Percentiles rank a stretch among this genome's conserved stretches.
phyloP scores from a whole-genome alignment of 2,329 filamentous ascomycete species.

The Sclerotinia minor region DNA sequence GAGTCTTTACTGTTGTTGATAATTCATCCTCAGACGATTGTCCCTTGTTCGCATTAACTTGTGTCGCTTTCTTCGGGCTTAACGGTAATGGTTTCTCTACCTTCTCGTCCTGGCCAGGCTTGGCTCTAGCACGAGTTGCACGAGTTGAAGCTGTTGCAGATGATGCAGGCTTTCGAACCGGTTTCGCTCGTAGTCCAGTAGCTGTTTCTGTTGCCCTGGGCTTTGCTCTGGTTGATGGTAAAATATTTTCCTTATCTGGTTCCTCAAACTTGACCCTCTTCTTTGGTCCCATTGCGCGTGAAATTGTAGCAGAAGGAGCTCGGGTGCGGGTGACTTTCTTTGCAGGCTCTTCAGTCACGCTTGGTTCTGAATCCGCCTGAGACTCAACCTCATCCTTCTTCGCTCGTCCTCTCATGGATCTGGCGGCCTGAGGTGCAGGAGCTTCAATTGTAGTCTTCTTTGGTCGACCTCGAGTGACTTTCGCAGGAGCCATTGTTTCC shows the following conservation, averaged over 20 bases:
- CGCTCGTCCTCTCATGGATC: slow-evolving; percentile 35
- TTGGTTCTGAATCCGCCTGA: slow-evolving; percentile 28
- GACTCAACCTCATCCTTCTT: slow-evolving; percentile 36
- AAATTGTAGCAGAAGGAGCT: slow-evolving; percentile 40
- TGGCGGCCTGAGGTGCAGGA: slow-evolving; percentile 30
- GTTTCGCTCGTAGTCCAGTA: slow-evolving; percentile 48
- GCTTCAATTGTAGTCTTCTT: slow-evolving; percentile 43
- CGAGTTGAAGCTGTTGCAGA: slow-evolving; percentile 35
- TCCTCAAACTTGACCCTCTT: slow-evolving; percentile 63
- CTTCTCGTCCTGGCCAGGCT: slow-evolving; percentile 39
- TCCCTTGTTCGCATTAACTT: slow-evolving; percentile 51
- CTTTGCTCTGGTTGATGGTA: slow-evolving; percentile 47
- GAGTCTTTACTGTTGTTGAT: slow-evolving; percentile 52
- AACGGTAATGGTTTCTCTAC: slow-evolving; percentile 52
- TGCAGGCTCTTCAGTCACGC: slow-evolving; percentile 42
- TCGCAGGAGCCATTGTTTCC: slow-evolving; percentile 37
- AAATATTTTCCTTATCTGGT: slow-evolving; percentile 64
- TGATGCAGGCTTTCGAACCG: slow-evolving; percentile 51
- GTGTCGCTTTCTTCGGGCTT: slow-evolving; percentile 65
- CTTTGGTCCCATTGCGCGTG: slow-evolving; percentile 52
- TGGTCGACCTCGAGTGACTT: slow-evolving; percentile 48
- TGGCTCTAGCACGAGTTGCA: slow-evolving; percentile 39
- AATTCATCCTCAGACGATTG: slow-evolving; percentile 61
- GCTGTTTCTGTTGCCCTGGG: slow-evolving; percentile 41
- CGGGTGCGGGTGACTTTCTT: slow-evolving; percentile 45